Conservation (phyloP, 73 alveolate species). For the Paraurostyla sp. region DNA sequence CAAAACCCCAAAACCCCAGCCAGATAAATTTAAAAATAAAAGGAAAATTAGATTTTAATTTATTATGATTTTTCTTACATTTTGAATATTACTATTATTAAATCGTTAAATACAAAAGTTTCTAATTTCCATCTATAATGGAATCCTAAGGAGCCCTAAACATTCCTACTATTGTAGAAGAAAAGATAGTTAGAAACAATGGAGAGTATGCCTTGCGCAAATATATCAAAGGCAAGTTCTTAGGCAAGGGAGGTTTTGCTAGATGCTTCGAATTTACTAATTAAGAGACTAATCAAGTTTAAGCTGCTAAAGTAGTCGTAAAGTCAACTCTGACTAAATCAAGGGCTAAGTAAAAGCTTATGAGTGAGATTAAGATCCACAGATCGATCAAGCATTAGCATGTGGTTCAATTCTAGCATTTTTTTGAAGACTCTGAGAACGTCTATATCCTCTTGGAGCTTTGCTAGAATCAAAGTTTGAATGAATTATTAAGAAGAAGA, state of each 20-base stretch:
- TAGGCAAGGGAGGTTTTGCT: slow-evolving; percentile 97
- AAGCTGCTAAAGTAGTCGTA: slow-evolving; percentile 94
- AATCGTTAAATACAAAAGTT: not conserved
- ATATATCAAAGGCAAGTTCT: slow-evolving; percentile 86
- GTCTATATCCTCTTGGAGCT: slow-evolving; percentile 92
- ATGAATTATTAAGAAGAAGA: slow-evolving; percentile 94
- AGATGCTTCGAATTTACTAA: slow-evolving; percentile 92
- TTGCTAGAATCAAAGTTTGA: slow-evolving; percentile 91
- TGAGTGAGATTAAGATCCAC: slow-evolving; percentile 95
- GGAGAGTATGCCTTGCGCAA: slow-evolving; percentile 84
- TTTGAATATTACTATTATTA: too few relatives aligned
- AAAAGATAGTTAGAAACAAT: slow-evolving; percentile 82
- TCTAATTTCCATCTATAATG: not conserved
- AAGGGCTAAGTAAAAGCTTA: slow-evolving; percentile 94
- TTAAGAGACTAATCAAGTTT: slow-evolving; percentile 77
- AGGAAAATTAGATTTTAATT: too few relatives aligned
- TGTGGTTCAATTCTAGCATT: slow-evolving; percentile 94
- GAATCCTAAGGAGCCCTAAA: not conserved
- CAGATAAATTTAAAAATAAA: too few relatives aligned
- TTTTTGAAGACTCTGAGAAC: slow-evolving; percentile 95
- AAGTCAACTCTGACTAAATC: slow-evolving; percentile 90
- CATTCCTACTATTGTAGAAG: slow-evolving; percentile 78
- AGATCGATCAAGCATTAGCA: slow-evolving; percentile 90
- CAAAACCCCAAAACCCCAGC: too few relatives aligned
- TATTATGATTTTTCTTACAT: not conserved